A percentile compares a stretch with the other conserved stretches of the same genome.
These are phyloP conservation scores for Brassica balearica DNA, from an alignment of 441 rosid species.

Conservation along the genomic window DNA sequence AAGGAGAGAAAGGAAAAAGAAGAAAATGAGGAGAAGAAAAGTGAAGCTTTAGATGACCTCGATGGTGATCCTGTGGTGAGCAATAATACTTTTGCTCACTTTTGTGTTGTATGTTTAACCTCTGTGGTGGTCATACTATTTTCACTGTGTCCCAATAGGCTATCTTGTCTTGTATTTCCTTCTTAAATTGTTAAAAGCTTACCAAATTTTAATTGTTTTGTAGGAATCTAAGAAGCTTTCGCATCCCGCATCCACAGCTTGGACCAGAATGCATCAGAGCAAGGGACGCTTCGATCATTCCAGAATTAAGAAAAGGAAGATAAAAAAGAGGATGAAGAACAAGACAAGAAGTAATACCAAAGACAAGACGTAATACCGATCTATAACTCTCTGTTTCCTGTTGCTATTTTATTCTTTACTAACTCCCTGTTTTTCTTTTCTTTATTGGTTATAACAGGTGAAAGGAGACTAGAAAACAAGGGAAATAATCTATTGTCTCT, in stretches of 20 bases:
- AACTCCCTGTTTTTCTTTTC: background rate
- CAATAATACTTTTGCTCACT: background rate
- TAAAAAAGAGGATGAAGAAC: background rate
- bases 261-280: background rate
- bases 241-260: too few species aligned
- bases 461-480: background rate
- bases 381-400: background rate
- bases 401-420: background rate
- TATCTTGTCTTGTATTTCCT: background rate
- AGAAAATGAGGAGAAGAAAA: too few species aligned
- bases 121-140: background rate
- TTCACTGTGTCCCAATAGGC: background rate
- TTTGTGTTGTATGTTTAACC: background rate
- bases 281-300: background rate
- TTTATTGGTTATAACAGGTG: background rate
- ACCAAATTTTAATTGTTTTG: background rate
- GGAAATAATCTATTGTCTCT: background rate
- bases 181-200: background rate
- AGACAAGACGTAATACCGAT: background rate
- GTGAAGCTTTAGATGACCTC: background rate
- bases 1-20: too few species aligned
- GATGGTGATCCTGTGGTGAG: background rate
- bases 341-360: too few species aligned
- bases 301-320: too few species aligned
- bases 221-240: background rate